phyloP scores from a whole-genome alignment of 768 basidiomycete genomes.

The Phanerodontia chrysosporium region DNA sequence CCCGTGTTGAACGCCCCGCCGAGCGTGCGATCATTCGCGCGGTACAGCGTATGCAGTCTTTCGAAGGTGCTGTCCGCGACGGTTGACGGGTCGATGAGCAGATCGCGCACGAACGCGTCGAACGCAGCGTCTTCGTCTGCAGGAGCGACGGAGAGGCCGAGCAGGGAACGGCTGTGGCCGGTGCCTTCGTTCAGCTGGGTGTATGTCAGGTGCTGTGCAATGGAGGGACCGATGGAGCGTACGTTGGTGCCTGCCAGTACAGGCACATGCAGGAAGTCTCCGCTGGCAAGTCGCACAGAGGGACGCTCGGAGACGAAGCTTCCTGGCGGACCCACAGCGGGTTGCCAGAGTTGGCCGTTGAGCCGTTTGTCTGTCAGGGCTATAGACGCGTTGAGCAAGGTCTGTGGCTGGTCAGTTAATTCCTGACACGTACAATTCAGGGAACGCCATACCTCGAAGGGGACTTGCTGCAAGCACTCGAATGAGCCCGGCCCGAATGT shows the following conservation, averaged over 20 bases:
- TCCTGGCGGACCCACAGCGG: constrained; percentile 46
- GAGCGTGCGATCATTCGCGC: constrained; percentile 40
- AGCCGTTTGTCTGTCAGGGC: constrained; percentile 40
- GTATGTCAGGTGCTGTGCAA: not conserved
- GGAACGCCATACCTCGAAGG: constrained; percentile 31
- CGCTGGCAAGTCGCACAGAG: constrained; percentile 40
- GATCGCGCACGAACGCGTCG: constrained; percentile 38
- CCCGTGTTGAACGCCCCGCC: constrained; percentile 54
- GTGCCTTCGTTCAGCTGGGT: constrained; percentile 46
- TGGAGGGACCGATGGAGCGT: constrained; percentile 11
- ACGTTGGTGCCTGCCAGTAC: constrained; percentile 57
- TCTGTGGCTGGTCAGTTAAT: constrained; percentile 28
- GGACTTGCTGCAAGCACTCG: constrained; percentile 20
- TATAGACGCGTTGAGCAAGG: constrained; percentile 45
- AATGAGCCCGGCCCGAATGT: constrained; percentile 19
- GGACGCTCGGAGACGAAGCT: constrained; percentile 45
- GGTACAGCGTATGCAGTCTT: constrained; percentile 36
- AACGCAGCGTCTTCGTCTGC: constrained; percentile 38
- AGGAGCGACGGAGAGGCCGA: constrained; percentile 31
- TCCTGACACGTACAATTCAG: constrained; percentile 24
- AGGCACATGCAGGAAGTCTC: constrained; percentile 50
- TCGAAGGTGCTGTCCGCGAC: constrained; percentile 37
- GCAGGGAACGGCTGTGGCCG: constrained; percentile 34
- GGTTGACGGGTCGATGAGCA: constrained; percentile 48
- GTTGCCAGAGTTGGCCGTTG: constrained; percentile 55